Percentiles rank a stretch among this genome's conserved stretches.
Evolutionary conservation across 139 green algal species (phyloP).

Genomic region (Mesotaenium endlicherianum): DNA sequence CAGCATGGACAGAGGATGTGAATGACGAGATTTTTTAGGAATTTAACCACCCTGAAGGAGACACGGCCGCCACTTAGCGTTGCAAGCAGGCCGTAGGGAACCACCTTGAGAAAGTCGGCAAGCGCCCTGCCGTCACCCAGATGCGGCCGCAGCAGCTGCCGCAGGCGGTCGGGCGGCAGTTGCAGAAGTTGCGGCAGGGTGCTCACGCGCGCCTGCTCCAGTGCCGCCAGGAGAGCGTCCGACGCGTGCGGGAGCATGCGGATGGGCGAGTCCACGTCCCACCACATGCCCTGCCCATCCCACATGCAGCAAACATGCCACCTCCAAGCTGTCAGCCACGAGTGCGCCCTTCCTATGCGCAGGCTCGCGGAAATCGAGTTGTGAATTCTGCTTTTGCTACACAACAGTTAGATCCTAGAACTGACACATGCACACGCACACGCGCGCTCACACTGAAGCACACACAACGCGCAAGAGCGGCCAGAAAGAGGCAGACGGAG

Average conservation of each 20-base stretch:
- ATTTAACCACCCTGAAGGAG: too few relatives aligned
- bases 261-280: constrained; percentile 66
- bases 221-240: not conserved
- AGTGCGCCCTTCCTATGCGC: too few relatives aligned
- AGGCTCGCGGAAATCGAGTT: too few relatives aligned
- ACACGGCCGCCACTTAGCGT: too few relatives aligned
- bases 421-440: too few relatives aligned
- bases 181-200: constrained; percentile 13
- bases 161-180: not conserved
- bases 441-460: not conserved
- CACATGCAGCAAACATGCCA: not conserved
- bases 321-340: too few relatives aligned
- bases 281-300: constrained; percentile 33
- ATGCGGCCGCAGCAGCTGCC: not conserved
- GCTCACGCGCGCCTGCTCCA: not conserved
- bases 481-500: too few relatives aligned
- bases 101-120: constrained; percentile 22
- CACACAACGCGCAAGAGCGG: not conserved
- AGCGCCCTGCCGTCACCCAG: too few relatives aligned
- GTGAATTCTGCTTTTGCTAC: too few relatives aligned
- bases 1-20: not conserved
- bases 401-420: too few relatives aligned
- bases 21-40: not conserved
- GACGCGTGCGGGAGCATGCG: constrained; percentile 74
- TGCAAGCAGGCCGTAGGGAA: too few relatives aligned